Base-by-base conservation (phyloP, 306 rosid genomes). In the Malus orientalis region DNA sequence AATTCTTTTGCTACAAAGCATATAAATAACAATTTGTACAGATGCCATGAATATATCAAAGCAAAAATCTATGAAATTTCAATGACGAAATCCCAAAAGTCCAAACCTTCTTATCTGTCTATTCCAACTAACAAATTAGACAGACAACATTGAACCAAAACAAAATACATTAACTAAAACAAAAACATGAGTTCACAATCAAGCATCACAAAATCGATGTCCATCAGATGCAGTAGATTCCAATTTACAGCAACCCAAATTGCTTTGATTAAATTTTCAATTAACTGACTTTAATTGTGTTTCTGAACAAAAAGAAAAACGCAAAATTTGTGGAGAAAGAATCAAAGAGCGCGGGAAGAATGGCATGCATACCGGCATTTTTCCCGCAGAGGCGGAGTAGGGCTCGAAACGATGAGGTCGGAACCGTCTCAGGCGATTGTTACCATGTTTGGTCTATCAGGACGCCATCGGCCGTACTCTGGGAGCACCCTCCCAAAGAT, bases 1-100 rank as follows among this genome's bases (percentile, higher is more conserved):
- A 68, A 51, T 12, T 63, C 15, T 58, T 13, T 61, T 58, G 23
- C 27, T 64, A 75, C 62, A 65, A 53, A 62, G n/a, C 27, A 47
- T 67, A 30, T 30, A 45, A 66, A 40, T 51, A 11, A 14, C 44
- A 69, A 69, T 45, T 70, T 85, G 83, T 76, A 74, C 61, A 75
- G 42, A 27, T 20, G 67, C 63, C 55, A 70, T 71, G 78, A 69
- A 42, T 54, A 76, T 32, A 51, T 29, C 68, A 67, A 73, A 73
- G 19, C 27, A 65, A 70, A 73, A 58, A 3, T 60, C 12, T n/a
- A 64, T 74, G 32, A 51, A 42, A 36, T 2, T 60, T 68, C 60
- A 49, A 20, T 49, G 58, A 70, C 45, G 54, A 25, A 25, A 4
- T 36, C 47, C 9, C 18, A 57, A 54, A 22, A 22, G 22, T 58